Evolutionary conservation across 371 early-diverging fungal species (phyloP), one percentile per base, ranked within the genome.

Genomic region (Massospora cicadina): DNA sequence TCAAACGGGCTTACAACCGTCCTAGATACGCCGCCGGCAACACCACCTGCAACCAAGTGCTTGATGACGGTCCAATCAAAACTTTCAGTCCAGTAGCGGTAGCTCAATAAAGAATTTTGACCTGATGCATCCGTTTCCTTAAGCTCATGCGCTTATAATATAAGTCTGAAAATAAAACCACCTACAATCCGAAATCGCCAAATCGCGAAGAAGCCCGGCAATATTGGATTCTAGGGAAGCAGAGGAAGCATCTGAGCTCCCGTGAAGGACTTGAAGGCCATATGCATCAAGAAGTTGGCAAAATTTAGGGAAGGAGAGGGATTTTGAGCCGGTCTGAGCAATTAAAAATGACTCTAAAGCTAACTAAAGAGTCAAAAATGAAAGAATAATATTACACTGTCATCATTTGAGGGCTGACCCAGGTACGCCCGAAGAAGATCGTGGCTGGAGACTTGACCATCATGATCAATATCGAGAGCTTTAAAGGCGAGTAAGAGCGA

Each of bases 1-100:
- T 94, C 95, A 64, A 94, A 78, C 28, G 95, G 95, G 63, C 90
- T 90, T 26, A 93, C 93, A 0, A 84, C 87, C 0, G 93, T 93
- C 43, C 95, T 81, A 63, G 90, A 89, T 30, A 94, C 85, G 0
- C 90, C 93, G 25, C 95, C 95, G 32, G 94, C 90, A 60, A 91
- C 72, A 53, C 91, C 95, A 33, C 95, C 95, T 0, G 93, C 88
- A 56, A 88, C 66, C 67, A 94, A 75, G 68, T 94, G 87, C 71
- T 90, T 90, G 65, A 83, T 21, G 21, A 27, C 55, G 3, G 54
- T 64, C 43, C 32, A 62, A 33, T 59, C 60, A 28, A 59, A 59
- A 27, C 31, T 31, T 17, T 59, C 10, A 2, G 60, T 59, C 60
- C 60, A 59, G 21, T 59, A 59, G 7, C 31, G 60, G 10, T 17